Evolutionary conservation across 164 flowering plant genomes (phyloP), one percentile per base, ranked within the genome.

Genomic region (Vitis cinerea): DNA sequence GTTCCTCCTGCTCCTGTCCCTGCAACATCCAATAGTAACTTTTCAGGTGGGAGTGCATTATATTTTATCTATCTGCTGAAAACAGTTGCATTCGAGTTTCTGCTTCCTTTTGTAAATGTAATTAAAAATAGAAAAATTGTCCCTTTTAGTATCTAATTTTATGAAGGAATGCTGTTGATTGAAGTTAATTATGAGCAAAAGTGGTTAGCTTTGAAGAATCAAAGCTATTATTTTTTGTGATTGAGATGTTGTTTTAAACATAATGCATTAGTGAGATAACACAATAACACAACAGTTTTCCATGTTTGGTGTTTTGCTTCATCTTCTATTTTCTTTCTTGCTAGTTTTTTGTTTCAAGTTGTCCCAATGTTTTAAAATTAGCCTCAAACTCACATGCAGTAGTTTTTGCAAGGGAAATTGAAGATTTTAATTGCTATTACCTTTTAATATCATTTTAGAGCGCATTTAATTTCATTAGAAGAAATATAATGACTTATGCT

Each of bases 1-100:
- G 73, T 66, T 68, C 72, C 87, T 63, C 86, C 91, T 10, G 75
- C 90, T 65, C 89, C 95, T 66, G 87, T 30, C 76, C 92, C 93
- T 71, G 77, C 70, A 48, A 84, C 90, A 67, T 64, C 89, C 14
- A 64, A 15, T 67, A 70, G 72, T 23, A 71, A 31, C 61, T 27
- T 78, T 8, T 64, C 83, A 78, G 98, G 98, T 94, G 89, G 64
- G 66, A 23, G 44, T 37, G 44, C 44, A 37, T 37, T 37, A 37
- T 37, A 37, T 3, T 3, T 37, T 37, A 37, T 0, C 44, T 37
- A 37, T 37, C 44, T 1, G 44, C 44, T 37, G 44, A 37, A 37
- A 37, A 37, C 7, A 37, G 44, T 37, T 37, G 7, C 44, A 37
- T 37, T 37, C 7, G 44, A 37, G 44, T 37, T 37, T 37, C 44